Evolutionary conservation across 805 yeast species (phyloP).

Genomic region (Saturnispora gosingensis): DNA sequence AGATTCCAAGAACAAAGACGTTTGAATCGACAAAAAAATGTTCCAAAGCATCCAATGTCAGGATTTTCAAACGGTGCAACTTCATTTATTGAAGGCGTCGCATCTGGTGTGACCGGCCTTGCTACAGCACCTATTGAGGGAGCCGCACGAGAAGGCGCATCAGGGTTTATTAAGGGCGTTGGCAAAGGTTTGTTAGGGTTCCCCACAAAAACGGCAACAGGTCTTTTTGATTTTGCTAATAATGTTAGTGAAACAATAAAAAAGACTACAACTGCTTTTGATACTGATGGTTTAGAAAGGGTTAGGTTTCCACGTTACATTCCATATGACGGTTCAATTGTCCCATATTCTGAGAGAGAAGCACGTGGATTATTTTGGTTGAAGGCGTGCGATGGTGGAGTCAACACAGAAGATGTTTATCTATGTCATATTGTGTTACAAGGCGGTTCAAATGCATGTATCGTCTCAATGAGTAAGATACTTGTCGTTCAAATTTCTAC

Average conservation of each 20-base stretch:
- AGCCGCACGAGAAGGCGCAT: slow-evolving; percentile 78
- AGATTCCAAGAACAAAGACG: slow-evolving; percentile 82
- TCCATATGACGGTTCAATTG: slow-evolving; percentile 59
- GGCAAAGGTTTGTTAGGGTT: slow-evolving; percentile 94
- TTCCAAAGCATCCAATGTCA: slow-evolving; percentile 74
- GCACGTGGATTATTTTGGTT: slow-evolving; percentile 94
- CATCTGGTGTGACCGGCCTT: slow-evolving; percentile 83
- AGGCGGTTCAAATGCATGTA: slow-evolving; percentile 67
- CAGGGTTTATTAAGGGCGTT: slow-evolving; percentile 86
- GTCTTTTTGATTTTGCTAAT: slow-evolving; percentile 84
- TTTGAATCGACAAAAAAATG: slow-evolving; percentile 62
- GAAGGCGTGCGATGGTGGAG: slow-evolving; percentile 75
- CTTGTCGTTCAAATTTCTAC: slow-evolving; percentile 55
- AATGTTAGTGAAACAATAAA: slow-evolving; percentile 91
- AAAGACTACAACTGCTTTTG: slow-evolving; percentile 85
- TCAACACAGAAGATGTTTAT: slow-evolving; percentile 60
- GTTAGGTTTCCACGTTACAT: slow-evolving; percentile 78
- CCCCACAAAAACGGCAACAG: slow-evolving; percentile 96
- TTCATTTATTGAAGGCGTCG: slow-evolving; percentile 75
- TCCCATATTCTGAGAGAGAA: slow-evolving; percentile 68
- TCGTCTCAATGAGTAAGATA: slow-evolving; percentile 66
- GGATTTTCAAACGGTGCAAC: slow-evolving; percentile 82
- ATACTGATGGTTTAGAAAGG: slow-evolving; percentile 64
- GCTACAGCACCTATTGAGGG: slow-evolving; percentile 90
- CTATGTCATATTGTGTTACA: slow-evolving; percentile 79